Percentiles rank a stretch among this genome's conserved stretches.
phyloP scores from a whole-genome alignment of 139 green algal genomes.

The Coccomyxa sp. region DNA sequence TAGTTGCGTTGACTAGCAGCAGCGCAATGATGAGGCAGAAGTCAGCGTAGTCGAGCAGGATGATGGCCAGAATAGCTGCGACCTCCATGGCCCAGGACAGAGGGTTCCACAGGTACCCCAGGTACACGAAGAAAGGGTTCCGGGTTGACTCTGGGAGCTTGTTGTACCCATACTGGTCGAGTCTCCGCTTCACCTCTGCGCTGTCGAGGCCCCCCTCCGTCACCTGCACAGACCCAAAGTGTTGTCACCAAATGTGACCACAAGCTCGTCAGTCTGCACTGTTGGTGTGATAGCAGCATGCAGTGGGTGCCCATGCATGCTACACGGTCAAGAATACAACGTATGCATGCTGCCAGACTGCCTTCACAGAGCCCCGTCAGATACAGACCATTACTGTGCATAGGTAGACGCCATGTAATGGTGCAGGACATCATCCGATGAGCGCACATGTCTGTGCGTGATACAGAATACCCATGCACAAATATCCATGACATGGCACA shows the following conservation, averaged over 20 bases:
- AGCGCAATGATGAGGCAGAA: constrained; percentile 61
- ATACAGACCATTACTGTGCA: too few species aligned
- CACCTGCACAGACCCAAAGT: constrained; percentile 2
- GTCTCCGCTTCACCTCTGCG: constrained; percentile 43
- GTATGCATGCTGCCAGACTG: too few species aligned
- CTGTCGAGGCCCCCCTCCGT: constrained; percentile 36
- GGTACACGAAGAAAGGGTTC: constrained; percentile 54
- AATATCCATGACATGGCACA: too few species aligned
- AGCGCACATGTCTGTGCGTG: too few species aligned
- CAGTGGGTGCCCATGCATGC: background rate
- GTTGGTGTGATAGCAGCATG: background rate
- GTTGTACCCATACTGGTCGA: constrained; percentile 75
- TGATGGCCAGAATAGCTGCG: constrained; percentile 79
- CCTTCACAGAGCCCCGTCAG: too few species aligned
- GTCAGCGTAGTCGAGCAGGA: constrained; percentile 74
- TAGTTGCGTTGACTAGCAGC: constrained; percentile 70
- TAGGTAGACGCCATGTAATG: too few species aligned
- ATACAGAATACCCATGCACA: too few species aligned
- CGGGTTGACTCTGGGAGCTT: constrained; percentile 67
- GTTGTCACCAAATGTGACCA: background rate
- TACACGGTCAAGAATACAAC: too few species aligned
- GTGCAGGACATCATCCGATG: too few species aligned
- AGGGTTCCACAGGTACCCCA: constrained; percentile 77
- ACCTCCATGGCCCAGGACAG: constrained; percentile 81
- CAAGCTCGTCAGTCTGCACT: background rate